These are phyloP conservation scores for Suillus hirtellus DNA, from an alignment of 768 basidiomycete species.

Conservation along the genomic window DNA sequence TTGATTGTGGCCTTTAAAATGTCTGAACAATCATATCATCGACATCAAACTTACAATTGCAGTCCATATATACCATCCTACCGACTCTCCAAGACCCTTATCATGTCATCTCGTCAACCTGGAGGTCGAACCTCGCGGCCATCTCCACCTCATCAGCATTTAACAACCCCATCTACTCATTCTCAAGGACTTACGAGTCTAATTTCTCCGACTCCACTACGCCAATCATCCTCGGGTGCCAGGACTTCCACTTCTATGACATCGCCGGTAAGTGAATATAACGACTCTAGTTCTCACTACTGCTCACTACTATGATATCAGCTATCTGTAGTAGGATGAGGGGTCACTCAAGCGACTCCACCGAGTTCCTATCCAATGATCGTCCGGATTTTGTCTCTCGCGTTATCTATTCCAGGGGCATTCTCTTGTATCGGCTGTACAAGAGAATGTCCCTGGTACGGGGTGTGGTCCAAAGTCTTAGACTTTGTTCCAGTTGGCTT, in stretches of 20 bases:
- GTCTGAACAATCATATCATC: too few relatives aligned
- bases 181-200: too few relatives aligned
- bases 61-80: too few relatives aligned
- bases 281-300: too few relatives aligned
- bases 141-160: background rate
- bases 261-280: background rate
- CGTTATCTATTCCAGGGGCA: background rate
- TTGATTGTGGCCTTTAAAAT: too few relatives aligned
- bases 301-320: background rate
- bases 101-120: background rate
- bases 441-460: conserved; percentile 9
- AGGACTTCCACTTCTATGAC: background rate
- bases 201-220: background rate
- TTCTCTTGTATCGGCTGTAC: background rate
- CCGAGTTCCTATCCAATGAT: background rate
- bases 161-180: too few relatives aligned
- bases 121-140: background rate
- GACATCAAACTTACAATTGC: too few relatives aligned
- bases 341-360: background rate
- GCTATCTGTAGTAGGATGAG: background rate
- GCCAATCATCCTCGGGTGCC: background rate
- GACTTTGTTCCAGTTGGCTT: background rate
- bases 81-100: too few relatives aligned
- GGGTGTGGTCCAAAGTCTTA: conserved; percentile 5
- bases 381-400: background rate